Base-by-base conservation (phyloP, 148 eudicot genomes). In the Amaranthus hypochondriacus region DNA sequence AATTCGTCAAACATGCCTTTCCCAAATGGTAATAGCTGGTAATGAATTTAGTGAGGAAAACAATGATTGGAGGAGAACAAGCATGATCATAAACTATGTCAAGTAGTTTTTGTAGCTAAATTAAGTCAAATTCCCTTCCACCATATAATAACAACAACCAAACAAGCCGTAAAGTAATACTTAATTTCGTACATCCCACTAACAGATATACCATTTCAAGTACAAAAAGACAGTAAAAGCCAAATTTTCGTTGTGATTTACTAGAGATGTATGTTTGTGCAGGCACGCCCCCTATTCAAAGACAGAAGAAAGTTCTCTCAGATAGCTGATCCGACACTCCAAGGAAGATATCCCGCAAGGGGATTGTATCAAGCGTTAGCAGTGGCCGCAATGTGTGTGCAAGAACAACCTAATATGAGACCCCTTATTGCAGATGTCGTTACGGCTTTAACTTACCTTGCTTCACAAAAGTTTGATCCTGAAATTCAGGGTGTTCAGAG, bases 301-400 rank as follows among this genome's bases (percentile, higher is more conserved):
- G 94, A 89, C 72, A 74, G 90, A 59, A 85, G 71, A 54, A 85
- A 82, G 52, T 92, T 89, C 77, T 39, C 77, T 39, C 80, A 83
- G 69, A 89, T 92, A 86, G 97, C 82, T 0, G 94, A 92, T 72
- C 97, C 94, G 2, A 78, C 64, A 4, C 85, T 92, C 18, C 76
- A 84, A 74, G 90, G 92, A 12, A 79, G 78, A 49, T 92, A 86
- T 68, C 97, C 92, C 0, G 77, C 74, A 47, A 82, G 92, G 47
- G 92, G 90, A 3, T 76, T 92, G 76, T 87, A 89, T 75, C 94
- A 89, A 78, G 94, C 90, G 6, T 80, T 92, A 12, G 88, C 94
- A 62, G 79, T 92, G 18, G 89, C 94, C 14, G 90, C 94, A 71
- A 86, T 86, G 94, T 92, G 94, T 55, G 85, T 89, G 44, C 90